These are phyloP conservation scores for Candida pini DNA, from an alignment of 805 yeast species.

Conservation along the genomic window DNA sequence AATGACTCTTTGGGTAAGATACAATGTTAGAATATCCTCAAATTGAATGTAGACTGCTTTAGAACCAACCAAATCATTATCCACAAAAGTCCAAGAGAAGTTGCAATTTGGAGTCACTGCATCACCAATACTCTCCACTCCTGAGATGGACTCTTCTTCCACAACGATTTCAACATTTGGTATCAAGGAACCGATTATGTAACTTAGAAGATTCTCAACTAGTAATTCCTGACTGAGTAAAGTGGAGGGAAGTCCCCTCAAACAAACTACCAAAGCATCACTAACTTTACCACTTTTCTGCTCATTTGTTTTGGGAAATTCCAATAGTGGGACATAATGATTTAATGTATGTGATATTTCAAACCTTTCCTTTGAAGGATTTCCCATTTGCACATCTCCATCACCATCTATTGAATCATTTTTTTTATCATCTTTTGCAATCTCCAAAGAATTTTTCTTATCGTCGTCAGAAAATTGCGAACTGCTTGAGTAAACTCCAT, in stretches of 20 bases:
- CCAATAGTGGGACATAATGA: conserved; percentile 5
- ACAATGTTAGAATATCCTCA: conserved; percentile 22
- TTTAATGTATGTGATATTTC: no score
- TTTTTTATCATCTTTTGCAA: no score
- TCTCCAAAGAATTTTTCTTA: no score
- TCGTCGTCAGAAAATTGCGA: neutral
- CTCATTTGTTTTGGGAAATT: no score
- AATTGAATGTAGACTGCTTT: conserved; percentile 23
- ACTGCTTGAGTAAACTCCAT: conserved; percentile 3
- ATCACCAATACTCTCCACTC: conserved; percentile 1
- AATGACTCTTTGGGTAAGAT: conserved; percentile 14
- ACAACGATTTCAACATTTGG: conserved; percentile 1
- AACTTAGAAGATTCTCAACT: conserved; percentile 17
- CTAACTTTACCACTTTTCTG: conserved; percentile 1
- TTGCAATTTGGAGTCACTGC: conserved; percentile 2
- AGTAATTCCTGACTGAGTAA: conserved; percentile 11
- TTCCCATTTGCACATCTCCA: conserved; percentile 1
- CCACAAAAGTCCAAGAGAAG: conserved; percentile 23
- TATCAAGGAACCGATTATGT: conserved; percentile 7
- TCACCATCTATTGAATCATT: no score
- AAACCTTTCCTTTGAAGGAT: no score
- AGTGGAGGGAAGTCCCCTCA: conserved; percentile 15
- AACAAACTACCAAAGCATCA: conserved; percentile 9
- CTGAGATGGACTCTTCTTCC: conserved; percentile 2
- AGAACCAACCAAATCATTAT: conserved; percentile 11